Evolutionary conservation across 2,329 filamentous ascomycete species (phyloP).

Genomic region (Bisporella sp.): DNA sequence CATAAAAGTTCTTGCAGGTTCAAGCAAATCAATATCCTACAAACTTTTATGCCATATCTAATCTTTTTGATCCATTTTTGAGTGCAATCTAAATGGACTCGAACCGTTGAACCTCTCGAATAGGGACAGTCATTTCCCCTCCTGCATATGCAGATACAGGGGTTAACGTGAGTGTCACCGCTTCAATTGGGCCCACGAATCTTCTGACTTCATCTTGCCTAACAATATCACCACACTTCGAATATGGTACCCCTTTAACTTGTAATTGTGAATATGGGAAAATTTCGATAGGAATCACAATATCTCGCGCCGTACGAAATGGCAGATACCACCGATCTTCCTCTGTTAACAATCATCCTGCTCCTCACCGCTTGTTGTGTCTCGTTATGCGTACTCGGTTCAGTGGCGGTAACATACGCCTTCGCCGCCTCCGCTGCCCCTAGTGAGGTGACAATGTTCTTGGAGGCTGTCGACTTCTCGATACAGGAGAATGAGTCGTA

Average conservation of each 20-base stretch:
- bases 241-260: no score
- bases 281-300: slow-evolving; percentile 7
- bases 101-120: no score
- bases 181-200: no score
- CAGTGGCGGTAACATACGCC: slow-evolving; percentile 44
- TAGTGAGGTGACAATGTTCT: slow-evolving; percentile 47
- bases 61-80: no score
- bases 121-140: no score
- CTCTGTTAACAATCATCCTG: slow-evolving; percentile 39
- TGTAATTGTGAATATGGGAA: slow-evolving; percentile 5
- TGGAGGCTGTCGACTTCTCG: slow-evolving; percentile 52
- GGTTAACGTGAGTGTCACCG: no score
- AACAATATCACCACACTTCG: background rate
- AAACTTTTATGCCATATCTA: no score
- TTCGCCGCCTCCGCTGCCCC: slow-evolving; percentile 52
- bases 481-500: slow-evolving; percentile 58
- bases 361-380: slow-evolving; percentile 51
- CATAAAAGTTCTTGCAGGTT: no score
- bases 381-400: slow-evolving; percentile 46
- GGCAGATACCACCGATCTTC: slow-evolving; percentile 23
- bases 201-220: background rate
- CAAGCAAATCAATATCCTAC: no score
- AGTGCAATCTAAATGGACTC: no score
- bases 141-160: no score
- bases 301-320: slow-evolving; percentile 12